Evolutionary conservation across 1,284 basidiomycete genomes (phyloP).

Genomic region (Ganoderma lucidum): DNA sequence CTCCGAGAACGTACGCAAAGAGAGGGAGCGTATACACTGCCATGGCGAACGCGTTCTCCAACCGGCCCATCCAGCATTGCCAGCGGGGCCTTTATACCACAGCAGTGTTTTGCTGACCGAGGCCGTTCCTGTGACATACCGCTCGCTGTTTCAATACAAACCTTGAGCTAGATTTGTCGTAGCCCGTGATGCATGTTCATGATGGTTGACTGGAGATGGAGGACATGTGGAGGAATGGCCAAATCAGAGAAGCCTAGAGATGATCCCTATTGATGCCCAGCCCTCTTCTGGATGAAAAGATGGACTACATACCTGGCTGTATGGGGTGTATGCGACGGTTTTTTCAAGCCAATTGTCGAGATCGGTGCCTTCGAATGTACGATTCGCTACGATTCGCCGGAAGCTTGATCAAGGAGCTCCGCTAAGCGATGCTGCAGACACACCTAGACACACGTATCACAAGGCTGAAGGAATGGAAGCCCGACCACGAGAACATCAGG

Average conservation of each 20-base stretch:
- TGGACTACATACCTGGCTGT: not conserved
- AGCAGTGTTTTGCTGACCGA: not conserved
- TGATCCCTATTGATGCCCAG: not conserved
- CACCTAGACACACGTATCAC: not conserved
- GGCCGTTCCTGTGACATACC: not conserved
- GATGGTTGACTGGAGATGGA: not conserved
- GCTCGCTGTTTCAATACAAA: not conserved
- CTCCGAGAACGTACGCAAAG: constrained; percentile 1
- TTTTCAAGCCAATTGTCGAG: not conserved
- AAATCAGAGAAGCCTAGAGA: constrained; percentile 1
- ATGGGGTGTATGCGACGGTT: not conserved
- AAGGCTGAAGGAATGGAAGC: not conserved
- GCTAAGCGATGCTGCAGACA: not conserved
- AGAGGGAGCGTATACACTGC: not conserved
- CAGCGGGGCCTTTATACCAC: not conserved
- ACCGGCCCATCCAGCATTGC: not conserved
- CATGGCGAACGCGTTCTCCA: constrained; percentile 2
- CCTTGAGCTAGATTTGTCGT: not conserved
- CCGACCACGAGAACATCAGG: not conserved
- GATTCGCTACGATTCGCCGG: not conserved
- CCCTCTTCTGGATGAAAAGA: not conserved
- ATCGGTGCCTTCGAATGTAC: not conserved
- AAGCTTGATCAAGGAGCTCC: not conserved
- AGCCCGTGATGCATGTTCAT: not conserved
- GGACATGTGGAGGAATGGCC: constrained; percentile 13